These are phyloP conservation scores for Anastatica hierochuntica DNA, from an alignment of 345 rosid species.

Conservation along the genomic window DNA sequence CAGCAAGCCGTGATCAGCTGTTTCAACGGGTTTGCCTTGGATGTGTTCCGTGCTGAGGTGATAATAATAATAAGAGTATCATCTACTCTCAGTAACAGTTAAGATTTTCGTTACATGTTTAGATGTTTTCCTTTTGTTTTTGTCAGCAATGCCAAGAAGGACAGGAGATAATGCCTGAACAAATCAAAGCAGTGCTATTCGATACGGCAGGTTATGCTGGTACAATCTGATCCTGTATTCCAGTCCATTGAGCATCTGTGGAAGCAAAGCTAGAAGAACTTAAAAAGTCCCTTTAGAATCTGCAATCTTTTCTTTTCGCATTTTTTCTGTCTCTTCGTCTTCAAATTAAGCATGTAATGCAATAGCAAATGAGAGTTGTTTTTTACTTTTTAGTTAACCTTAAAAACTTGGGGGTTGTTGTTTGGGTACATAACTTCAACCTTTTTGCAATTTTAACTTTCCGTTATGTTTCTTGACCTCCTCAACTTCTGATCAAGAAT, in stretches of 20 bases:
- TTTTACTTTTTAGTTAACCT: too few relatives aligned
- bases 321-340: too few relatives aligned
- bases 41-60: conserved; percentile 95
- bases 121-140: neutral
- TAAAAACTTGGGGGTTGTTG: too few relatives aligned
- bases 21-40: conserved; percentile 89
- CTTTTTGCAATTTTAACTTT: too few relatives aligned
- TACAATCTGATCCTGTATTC: conserved; percentile 22
- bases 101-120: neutral
- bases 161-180: conserved; percentile 72
- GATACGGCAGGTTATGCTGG: conserved; percentile 79
- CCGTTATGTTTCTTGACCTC: too few relatives aligned
- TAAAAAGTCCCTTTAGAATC: too few relatives aligned
- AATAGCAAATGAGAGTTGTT: too few relatives aligned
- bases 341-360: too few relatives aligned
- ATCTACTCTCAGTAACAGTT: neutral
- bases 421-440: too few relatives aligned
- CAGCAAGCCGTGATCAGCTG: conserved; percentile 98
- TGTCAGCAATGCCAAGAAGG: conserved; percentile 89
- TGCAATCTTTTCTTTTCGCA: neutral
- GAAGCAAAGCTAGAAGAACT: conserved; percentile 10
- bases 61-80: neutral
- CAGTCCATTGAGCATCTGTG: conserved; percentile 7
- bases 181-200: conserved; percentile 80
- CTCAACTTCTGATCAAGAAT: too few relatives aligned